phyloP scores from a whole-genome alignment of 192 early-diverging fungal genomes.

The Coemansia sp. region DNA sequence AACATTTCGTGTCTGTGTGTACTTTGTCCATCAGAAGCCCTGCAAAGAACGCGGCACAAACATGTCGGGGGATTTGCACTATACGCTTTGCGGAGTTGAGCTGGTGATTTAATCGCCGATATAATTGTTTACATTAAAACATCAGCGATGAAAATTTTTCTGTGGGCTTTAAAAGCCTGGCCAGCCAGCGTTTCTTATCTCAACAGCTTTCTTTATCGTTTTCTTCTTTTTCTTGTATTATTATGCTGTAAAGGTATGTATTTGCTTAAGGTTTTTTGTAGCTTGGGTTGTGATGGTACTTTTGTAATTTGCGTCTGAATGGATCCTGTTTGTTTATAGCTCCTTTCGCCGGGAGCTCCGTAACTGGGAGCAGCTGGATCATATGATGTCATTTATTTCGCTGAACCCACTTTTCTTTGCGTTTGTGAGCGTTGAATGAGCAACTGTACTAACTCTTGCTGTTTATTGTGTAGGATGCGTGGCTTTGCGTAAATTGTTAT shows the following conservation, averaged over 20 bases:
- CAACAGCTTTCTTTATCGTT: background rate
- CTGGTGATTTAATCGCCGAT: background rate
- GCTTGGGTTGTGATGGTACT: slow-evolving; percentile 40
- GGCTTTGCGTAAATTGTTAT: too few species aligned
- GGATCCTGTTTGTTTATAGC: slow-evolving; percentile 15
- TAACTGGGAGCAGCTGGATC: slow-evolving; percentile 18
- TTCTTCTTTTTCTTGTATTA: slow-evolving; percentile 1
- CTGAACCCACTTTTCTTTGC: slow-evolving; percentile 24
- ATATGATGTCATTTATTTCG: slow-evolving; percentile 38
- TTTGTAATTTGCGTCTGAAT: slow-evolving; percentile 56
- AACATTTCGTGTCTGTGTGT: background rate
- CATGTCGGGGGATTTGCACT: background rate
- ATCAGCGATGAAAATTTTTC: slow-evolving; percentile 6
- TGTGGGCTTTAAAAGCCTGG: background rate
- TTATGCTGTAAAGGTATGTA: slow-evolving; percentile 11
- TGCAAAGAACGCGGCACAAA: slow-evolving; percentile 3
- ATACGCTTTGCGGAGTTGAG: background rate
- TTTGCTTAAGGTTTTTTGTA: background rate
- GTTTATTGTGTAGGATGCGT: too few species aligned
- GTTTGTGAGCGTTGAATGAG: background rate
- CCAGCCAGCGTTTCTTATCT: background rate
- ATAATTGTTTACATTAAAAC: background rate
- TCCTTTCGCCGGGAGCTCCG: slow-evolving; percentile 51
- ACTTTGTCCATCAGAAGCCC: background rate
- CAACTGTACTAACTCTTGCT: too few species aligned